Percentiles rank a stretch among this genome's conserved stretches.
Conservation (phyloP, 257 asterid species). For the Thymus mandschuricus region DNA sequence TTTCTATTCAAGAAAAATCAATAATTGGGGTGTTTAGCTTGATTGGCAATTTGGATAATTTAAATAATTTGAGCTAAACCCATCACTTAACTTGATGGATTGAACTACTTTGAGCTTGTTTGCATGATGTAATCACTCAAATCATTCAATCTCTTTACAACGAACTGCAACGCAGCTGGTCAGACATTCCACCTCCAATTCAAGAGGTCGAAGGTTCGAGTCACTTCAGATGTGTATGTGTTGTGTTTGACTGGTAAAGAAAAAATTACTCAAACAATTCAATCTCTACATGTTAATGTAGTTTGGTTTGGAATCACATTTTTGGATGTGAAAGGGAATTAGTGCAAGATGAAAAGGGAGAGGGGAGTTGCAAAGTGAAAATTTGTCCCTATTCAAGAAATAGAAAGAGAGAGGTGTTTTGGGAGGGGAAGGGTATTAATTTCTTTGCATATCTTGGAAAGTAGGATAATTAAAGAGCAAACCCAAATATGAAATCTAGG, state of each 20-base stretch:
- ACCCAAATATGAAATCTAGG: slow-evolving; percentile 32
- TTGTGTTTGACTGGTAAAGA: no score
- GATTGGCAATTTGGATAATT: no score
- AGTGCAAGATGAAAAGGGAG: not conserved
- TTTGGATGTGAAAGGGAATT: not conserved
- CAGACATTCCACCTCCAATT: no score
- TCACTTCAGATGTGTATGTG: no score
- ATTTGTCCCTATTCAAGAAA: slow-evolving; percentile 35
- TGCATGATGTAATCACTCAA: not conserved
- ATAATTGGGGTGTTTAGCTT: no score
- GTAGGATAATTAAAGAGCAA: slow-evolving; percentile 28
- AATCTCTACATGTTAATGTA: not conserved
- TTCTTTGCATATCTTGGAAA: slow-evolving; percentile 12
- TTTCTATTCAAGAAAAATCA: not conserved
- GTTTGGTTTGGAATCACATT: not conserved
- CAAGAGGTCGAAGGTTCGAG: no score
- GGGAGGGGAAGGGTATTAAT: not conserved
- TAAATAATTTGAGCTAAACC: no score
- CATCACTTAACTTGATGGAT: not conserved
- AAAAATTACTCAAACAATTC: no score
- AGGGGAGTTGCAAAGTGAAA: slow-evolving; percentile 28
- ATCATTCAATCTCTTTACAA: no score
- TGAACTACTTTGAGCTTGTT: not conserved
- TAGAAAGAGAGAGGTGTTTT: slow-evolving; percentile 1
- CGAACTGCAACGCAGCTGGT: no score